phyloP scores from a whole-genome alignment of 2,329 filamentous ascomycete species.

The Aureobasidium leucospermi region DNA sequence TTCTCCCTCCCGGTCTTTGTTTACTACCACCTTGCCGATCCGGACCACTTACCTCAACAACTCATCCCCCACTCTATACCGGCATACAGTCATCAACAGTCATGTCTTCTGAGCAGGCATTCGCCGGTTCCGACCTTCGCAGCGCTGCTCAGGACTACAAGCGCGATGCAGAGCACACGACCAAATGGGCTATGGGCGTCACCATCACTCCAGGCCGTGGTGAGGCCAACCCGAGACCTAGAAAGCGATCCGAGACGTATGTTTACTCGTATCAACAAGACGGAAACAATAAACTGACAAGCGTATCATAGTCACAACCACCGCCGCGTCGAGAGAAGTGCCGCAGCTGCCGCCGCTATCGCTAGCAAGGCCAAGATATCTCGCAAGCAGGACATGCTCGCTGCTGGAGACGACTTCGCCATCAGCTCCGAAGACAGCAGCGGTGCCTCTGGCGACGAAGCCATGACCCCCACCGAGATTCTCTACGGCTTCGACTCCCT shows the following conservation, averaged over 20 bases:
- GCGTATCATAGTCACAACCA: conserved; percentile 17
- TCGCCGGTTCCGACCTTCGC: conserved; percentile 47
- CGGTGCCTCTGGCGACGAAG: conserved; percentile 25
- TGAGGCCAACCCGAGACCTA: conserved; percentile 26
- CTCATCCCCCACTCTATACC: neutral
- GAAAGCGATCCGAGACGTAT: conserved; percentile 27
- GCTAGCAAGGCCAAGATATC: conserved; percentile 23
- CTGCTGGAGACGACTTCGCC: conserved; percentile 20
- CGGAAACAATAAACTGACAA: neutral
- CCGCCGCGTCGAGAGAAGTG: conserved; percentile 23
- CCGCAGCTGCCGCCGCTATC: conserved; percentile 23
- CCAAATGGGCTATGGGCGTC: conserved; percentile 44
- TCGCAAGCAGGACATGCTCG: conserved; percentile 39
- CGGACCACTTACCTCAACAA: neutral
- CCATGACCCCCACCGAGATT: conserved; percentile 42
- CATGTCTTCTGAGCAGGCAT: conserved; percentile 42
- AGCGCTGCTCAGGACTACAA: conserved; percentile 46
- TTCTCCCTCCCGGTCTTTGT: neutral
- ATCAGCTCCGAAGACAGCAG: conserved; percentile 7
- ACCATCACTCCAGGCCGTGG: conserved; percentile 22
- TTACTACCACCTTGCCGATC: neutral
- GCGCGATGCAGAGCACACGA: conserved; percentile 42
- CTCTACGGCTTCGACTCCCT: conserved; percentile 49
- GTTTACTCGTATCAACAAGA: conserved; percentile 8
- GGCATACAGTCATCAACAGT: conserved; percentile 7